Evolutionary conservation across 1,139 yeast genomes (phyloP), one percentile per base, ranked within the genome.

Genomic region (Scheffersomyces lignicola): DNA sequence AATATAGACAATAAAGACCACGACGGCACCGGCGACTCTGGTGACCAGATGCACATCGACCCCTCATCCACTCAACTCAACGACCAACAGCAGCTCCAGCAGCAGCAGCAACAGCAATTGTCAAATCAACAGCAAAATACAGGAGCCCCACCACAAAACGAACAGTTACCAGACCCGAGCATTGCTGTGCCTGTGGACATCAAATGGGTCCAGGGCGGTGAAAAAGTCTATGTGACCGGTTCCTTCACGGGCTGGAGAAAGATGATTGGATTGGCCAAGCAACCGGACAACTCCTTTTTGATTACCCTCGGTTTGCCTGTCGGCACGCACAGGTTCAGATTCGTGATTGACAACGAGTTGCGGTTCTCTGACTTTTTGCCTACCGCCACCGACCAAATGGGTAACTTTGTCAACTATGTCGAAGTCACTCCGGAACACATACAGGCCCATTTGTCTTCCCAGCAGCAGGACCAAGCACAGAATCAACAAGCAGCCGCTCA

Each of bases 201-300:
- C 36, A 80, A 79, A 47, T 92, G 98, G 98, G 82, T 81, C 14
- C 96, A 90, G 59, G 97, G 97, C 9, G 97, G 97, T 41, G 78
- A 78, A 35, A 86, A 86, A 51, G 97, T 92, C 1, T 70, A 70
- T 44, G 74, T 70, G 4, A 70, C 76, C 8, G 76, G 76, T 2
- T 67, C 74, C 4, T 70, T 70, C 44, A 70, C 76, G 1, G 75
- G 73, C 4, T 70, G 76, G 76, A 57, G 75, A 39, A 70, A 70
- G 44, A 70, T 70, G 76, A 69, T 70, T 43, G 74, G 76, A 2
- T 60, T 70, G 38, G 70, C 75, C 21, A 76, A 74, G 43, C 79
- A 75, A 35, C 58, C 66, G 9, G 75, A 69, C 45, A 55, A 58
- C 36, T 52, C 54, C 24, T 69, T 62, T 36, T 44, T 60, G 37